A percentile compares a stretch with the other conserved stretches of the same genome.
phyloP scores from a whole-genome alignment of 805 yeast genomes.

The Wickerhamiella bombiphila region DNA sequence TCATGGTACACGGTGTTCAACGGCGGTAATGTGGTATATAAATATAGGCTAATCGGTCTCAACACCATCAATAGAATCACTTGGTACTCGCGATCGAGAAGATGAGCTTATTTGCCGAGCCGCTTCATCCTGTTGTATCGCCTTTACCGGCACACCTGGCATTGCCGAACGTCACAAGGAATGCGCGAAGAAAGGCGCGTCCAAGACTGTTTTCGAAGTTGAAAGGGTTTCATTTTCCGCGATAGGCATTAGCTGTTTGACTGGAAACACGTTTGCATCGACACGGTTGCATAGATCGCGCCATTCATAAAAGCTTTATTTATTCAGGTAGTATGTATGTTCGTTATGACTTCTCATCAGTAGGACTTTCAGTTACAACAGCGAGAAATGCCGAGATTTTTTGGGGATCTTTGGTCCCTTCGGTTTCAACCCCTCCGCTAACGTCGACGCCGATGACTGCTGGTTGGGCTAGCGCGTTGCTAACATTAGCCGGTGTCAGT shows the following conservation, averaged over 20 bases:
- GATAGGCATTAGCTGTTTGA: too few species aligned
- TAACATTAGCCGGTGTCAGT: constrained; percentile 58
- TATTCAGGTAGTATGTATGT: neutral
- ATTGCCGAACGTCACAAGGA: too few species aligned
- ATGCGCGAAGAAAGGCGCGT: too few species aligned
- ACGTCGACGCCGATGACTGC: constrained; percentile 89
- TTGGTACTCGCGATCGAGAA: too few species aligned
- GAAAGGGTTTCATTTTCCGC: too few species aligned
- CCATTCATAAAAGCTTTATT: neutral
- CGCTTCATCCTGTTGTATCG: constrained; percentile 10
- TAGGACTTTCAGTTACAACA: constrained; percentile 27
- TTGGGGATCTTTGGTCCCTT: constrained; percentile 40
- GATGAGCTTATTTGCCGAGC: constrained; percentile 9
- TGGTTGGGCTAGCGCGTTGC: constrained; percentile 30
- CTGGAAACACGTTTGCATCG: too few species aligned
- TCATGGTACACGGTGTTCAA: too few species aligned
- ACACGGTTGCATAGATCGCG: neutral
- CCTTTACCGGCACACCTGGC: too few species aligned
- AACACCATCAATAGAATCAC: too few species aligned
- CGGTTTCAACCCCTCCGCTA: constrained; percentile 82
- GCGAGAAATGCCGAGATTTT: constrained; percentile 49
- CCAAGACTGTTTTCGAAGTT: too few species aligned
- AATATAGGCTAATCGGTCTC: too few species aligned
- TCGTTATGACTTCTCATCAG: constrained; percentile 5
- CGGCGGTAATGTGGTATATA: too few species aligned